phyloP scores from a whole-genome alignment of 2,329 filamentous ascomycete species.

The Helminthosporium solani region DNA sequence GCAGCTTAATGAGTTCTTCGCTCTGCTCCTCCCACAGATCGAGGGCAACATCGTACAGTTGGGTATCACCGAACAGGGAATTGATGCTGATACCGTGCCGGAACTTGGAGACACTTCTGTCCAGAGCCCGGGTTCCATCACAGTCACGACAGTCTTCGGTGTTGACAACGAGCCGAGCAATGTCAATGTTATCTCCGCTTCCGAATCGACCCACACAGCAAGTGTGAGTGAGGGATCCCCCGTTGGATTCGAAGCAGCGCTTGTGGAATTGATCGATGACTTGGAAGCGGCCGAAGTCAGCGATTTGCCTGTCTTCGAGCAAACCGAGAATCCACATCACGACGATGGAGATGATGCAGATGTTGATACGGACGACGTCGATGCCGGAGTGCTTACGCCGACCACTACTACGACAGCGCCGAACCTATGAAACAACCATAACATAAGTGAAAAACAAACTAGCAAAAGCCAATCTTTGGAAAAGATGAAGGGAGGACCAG shows the following conservation, averaged over 20 bases:
- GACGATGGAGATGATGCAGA: conserved; percentile 30
- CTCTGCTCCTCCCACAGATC: conserved; percentile 24
- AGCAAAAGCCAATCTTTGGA: too few species aligned
- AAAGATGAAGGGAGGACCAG: too few species aligned
- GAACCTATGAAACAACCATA: background rate
- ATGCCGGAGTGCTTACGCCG: conserved; percentile 22
- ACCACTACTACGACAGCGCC: conserved; percentile 13
- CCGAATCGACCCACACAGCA: conserved; percentile 17
- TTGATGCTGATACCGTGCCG: conserved; percentile 10
- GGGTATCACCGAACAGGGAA: conserved; percentile 2
- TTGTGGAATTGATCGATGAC: background rate
- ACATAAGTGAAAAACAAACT: too few species aligned
- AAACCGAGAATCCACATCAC: conserved; percentile 13
- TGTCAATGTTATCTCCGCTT: conserved; percentile 29
- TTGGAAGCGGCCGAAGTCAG: conserved; percentile 4
- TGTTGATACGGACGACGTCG: conserved; percentile 29
- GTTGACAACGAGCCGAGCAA: conserved; percentile 34
- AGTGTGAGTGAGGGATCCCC: background rate
- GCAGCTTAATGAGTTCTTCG: conserved; percentile 39
- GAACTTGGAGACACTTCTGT: conserved; percentile 13
- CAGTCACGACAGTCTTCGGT: conserved; percentile 38
- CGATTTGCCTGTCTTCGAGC: conserved; percentile 4
- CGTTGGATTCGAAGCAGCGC: background rate
- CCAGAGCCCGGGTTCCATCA: conserved; percentile 37
- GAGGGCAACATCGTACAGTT: conserved; percentile 4